These are phyloP conservation scores for Centrapalus pauciflorus DNA, from an alignment of 129 eudicot genomes.

Conservation along the genomic window DNA sequence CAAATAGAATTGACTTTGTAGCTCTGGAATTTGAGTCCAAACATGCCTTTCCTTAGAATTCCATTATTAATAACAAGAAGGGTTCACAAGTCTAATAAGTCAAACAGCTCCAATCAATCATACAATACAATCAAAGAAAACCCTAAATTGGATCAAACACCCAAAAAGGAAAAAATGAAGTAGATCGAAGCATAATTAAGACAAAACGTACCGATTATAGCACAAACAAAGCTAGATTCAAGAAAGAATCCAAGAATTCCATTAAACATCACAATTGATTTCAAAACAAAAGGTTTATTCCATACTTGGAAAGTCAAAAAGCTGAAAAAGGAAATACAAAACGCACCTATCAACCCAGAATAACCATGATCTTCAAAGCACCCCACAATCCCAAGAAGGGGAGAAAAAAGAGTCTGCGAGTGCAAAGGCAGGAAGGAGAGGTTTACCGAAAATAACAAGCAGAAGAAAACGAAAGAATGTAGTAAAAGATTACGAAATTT, in stretches of 20 bases:
- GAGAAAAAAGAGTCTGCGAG: not conserved
- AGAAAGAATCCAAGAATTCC: not conserved
- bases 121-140: not conserved
- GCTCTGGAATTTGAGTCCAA: not conserved
- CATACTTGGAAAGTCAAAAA: not conserved
- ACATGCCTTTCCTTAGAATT: not conserved
- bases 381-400: not conserved
- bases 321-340: not conserved
- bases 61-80: not conserved
- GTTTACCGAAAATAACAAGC: not conserved
- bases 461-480: not conserved
- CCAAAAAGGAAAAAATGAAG: not conserved
- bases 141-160: conserved; percentile 16
- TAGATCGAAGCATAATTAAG: not conserved
- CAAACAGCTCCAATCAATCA: conserved; percentile 2
- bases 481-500: not conserved
- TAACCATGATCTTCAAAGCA: not conserved
- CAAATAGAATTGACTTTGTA: not conserved
- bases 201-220: not conserved
- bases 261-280: not conserved
- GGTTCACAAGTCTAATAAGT: not conserved
- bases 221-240: not conserved
- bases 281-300: not conserved
- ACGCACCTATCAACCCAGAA: conserved; percentile 9
- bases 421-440: not conserved